These are phyloP conservation scores for Raphanus raphanistrum DNA, from an alignment of 345 rosid genomes.

Conservation along the genomic window DNA sequence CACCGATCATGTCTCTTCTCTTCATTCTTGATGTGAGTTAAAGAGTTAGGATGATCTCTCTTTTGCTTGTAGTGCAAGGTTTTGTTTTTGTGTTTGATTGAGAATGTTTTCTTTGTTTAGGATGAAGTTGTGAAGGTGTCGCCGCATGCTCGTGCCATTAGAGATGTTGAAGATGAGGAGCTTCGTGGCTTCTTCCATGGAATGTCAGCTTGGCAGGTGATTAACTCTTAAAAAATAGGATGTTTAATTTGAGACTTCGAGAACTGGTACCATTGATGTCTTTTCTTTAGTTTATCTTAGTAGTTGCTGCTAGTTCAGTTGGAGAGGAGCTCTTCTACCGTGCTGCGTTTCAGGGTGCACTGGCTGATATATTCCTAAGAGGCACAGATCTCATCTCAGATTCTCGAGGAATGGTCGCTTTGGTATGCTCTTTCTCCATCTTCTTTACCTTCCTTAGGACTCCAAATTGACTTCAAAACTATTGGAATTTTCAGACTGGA, in stretches of 20 bases:
- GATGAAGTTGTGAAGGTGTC: constrained; percentile 95
- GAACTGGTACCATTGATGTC: background rate
- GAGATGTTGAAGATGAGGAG: constrained; percentile 99
- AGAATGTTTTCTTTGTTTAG: constrained; percentile 36
- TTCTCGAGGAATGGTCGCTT: constrained; percentile 75
- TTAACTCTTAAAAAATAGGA: background rate
- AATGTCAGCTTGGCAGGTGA: constrained; percentile 98
- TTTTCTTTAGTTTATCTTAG: constrained; percentile 64
- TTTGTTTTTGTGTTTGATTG: background rate
- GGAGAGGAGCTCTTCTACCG: constrained; percentile 99
- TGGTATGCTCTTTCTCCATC: constrained; percentile 50
- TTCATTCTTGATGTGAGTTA: constrained; percentile 83
- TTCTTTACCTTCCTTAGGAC: constrained; percentile 1
- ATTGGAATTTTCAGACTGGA: constrained; percentile 55
- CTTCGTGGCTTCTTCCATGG: constrained; percentile 90
- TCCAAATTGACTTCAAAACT: background rate
- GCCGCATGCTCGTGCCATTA: constrained; percentile 95
- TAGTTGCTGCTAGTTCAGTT: constrained; percentile 85
- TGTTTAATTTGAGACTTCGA: background rate
- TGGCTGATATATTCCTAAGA: background rate
- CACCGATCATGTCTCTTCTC: constrained; percentile 94
- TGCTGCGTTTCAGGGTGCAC: constrained; percentile 95
- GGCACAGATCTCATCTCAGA: constrained; percentile 57
- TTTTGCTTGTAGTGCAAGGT: background rate
- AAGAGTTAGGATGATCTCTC: background rate